A percentile compares a stretch with the other conserved stretches of the same genome.
These are phyloP conservation scores for Lodderomyces parapsilosis DNA, from an alignment of 1,139 yeast species.

Conservation along the genomic window DNA sequence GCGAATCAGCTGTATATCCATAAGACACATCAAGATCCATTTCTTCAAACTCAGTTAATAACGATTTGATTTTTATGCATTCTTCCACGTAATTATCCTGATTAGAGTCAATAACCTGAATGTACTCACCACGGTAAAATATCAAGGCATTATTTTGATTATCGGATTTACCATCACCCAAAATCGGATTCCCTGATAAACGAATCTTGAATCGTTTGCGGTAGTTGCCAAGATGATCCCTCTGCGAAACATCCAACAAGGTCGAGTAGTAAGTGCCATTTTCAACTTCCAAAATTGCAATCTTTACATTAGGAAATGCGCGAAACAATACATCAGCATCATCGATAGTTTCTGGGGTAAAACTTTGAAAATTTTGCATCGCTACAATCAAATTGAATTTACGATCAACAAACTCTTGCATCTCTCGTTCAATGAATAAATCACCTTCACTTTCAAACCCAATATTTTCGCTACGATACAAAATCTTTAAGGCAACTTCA, in stretches of 20 bases:
- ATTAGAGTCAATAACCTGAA: slow-evolving; percentile 85
- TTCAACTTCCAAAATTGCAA: slow-evolving; percentile 54
- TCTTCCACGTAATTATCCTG: slow-evolving; percentile 88
- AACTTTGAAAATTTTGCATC: slow-evolving; percentile 61
- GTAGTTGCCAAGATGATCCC: slow-evolving; percentile 40
- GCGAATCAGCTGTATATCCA: not conserved
- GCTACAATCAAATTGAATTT: slow-evolving; percentile 71
- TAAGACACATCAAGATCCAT: slow-evolving; percentile 25
- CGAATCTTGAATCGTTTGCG: slow-evolving; percentile 52
- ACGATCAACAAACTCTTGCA: slow-evolving; percentile 54
- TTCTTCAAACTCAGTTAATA: slow-evolving; percentile 79
- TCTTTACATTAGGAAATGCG: slow-evolving; percentile 59
- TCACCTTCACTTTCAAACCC: slow-evolving; percentile 26
- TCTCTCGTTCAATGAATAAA: slow-evolving; percentile 35
- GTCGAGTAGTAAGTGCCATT: slow-evolving; percentile 56
- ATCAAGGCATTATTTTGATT: slow-evolving; percentile 80
- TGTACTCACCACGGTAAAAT: slow-evolving; percentile 81
- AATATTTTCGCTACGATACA: slow-evolving; percentile 64
- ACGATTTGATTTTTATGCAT: slow-evolving; percentile 76
- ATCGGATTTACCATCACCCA: slow-evolving; percentile 90
- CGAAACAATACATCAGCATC: slow-evolving; percentile 57
- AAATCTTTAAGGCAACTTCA: slow-evolving; percentile 61
- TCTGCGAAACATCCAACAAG: slow-evolving; percentile 41
- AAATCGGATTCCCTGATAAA: slow-evolving; percentile 80
- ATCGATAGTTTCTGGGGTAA: slow-evolving; percentile 50